Conservation (phyloP, 768 basidiomycete genomes). For the Leucocoprinus sp. region DNA sequence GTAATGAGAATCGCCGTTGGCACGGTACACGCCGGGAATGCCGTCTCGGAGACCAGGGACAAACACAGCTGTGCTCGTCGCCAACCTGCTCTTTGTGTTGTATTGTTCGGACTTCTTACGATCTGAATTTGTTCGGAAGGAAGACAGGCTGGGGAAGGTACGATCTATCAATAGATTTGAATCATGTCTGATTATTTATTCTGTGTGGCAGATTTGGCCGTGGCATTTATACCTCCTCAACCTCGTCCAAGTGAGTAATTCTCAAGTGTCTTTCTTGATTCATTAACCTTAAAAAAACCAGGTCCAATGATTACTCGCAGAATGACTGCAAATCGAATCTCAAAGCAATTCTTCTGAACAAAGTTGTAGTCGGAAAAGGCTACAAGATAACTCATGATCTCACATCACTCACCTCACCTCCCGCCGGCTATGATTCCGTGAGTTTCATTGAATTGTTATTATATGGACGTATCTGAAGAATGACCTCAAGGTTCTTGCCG, state of each 20-base stretch:
- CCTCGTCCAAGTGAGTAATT: conserved; percentile 57
- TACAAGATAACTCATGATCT: conserved; percentile 57
- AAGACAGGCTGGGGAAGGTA: conserved; percentile 71
- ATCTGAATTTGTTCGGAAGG: conserved; percentile 54
- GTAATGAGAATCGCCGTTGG: conserved; percentile 71
- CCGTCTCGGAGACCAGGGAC: conserved; percentile 54
- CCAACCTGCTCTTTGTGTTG: conserved; percentile 52
- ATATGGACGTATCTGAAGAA: background rate
- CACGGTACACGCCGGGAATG: conserved; percentile 65
- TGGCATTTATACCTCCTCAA: conserved; percentile 70
- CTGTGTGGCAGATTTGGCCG: conserved; percentile 46
- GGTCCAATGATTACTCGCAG: conserved; percentile 63
- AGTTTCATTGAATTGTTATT: conserved; percentile 18
- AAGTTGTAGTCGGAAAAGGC: conserved; percentile 65
- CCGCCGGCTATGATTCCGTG: conserved; percentile 60
- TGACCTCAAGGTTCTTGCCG: conserved; percentile 49
- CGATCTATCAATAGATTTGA: background rate
- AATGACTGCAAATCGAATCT: conserved; percentile 46
- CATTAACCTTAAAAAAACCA: conserved; percentile 16
- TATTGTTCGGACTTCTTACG: conserved; percentile 58
- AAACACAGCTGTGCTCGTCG: conserved; percentile 46
- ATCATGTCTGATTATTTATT: background rate
- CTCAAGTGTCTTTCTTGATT: conserved; percentile 1
- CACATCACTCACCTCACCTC: conserved; percentile 45
- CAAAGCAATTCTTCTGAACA: conserved; percentile 67